Evolutionary conservation across 805 yeast genomes (phyloP).

Genomic region (Metschnikowia peoriensis): DNA sequence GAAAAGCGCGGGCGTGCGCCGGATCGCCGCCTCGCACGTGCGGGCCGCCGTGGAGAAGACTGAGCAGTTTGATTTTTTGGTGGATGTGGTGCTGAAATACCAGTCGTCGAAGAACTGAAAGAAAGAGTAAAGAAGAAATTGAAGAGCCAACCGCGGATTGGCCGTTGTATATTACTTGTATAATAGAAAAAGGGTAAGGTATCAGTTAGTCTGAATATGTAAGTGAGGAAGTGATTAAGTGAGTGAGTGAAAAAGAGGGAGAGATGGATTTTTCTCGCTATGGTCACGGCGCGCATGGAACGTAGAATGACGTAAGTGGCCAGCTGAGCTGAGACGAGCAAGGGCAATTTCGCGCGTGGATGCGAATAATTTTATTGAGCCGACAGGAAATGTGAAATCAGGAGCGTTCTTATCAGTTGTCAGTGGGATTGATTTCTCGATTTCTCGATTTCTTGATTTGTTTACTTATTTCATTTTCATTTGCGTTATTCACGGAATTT

Average conservation of each 20-base stretch:
- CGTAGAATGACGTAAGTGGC: not conserved
- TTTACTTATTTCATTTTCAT: no score
- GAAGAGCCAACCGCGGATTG: not conserved
- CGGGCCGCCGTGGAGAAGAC: constrained; percentile 79
- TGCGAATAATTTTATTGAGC: no score
- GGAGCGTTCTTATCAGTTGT: no score
- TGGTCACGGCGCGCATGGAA: not conserved
- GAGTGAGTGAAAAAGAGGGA: no score
- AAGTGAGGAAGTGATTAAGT: no score
- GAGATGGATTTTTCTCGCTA: not conserved
- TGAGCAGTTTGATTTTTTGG: constrained; percentile 91
- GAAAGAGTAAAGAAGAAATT: no score
- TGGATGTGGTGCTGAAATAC: constrained; percentile 67
- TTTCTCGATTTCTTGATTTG: no score
- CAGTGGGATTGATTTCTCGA: no score
- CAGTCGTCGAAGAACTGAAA: constrained; percentile 38
- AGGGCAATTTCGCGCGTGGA: no score
- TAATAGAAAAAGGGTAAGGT: constrained; percentile 12
- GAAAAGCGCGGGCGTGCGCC: constrained; percentile 65
- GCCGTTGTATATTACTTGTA: constrained; percentile 18
- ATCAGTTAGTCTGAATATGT: not conserved
- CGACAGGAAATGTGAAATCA: no score
- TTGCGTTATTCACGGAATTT: no score
- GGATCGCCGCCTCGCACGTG: constrained; percentile 80
- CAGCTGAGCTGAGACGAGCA: not conserved